phyloP scores from a whole-genome alignment of 2,329 filamentous ascomycete genomes.

The Keithomyces neogunnii region DNA sequence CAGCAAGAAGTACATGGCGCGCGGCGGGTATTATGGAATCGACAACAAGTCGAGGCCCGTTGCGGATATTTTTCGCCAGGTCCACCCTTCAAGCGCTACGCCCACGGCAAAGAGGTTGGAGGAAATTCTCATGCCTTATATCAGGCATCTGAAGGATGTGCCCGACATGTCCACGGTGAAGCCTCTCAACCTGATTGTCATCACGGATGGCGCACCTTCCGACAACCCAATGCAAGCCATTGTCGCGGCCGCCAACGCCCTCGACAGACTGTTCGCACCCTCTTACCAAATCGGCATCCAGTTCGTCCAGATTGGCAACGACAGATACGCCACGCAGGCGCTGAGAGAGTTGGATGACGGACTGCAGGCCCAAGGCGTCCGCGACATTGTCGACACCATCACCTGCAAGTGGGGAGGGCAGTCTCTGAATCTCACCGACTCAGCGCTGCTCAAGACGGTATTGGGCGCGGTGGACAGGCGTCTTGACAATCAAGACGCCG shows the following conservation, averaged over 20 bases:
- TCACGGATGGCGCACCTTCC: constrained; percentile 77
- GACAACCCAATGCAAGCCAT: constrained; percentile 73
- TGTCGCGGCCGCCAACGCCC: constrained; percentile 55
- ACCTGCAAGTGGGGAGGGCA: constrained; percentile 35
- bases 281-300: constrained; percentile 84
- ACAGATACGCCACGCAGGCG: constrained; percentile 53
- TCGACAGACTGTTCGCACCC: constrained; percentile 62
- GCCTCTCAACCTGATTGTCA: constrained; percentile 83
- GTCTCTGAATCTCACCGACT: constrained; percentile 51
- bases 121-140: constrained; percentile 65
- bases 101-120: constrained; percentile 66
- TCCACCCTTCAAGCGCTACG: constrained; percentile 59
- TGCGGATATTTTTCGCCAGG: constrained; percentile 58
- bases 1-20: constrained; percentile 23
- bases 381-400: constrained; percentile 90
- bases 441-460: constrained; percentile 73
- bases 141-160: constrained; percentile 34
- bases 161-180: constrained; percentile 45
- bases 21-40: constrained; percentile 58
- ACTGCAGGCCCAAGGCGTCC: constrained; percentile 44
- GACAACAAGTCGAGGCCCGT: constrained; percentile 44
- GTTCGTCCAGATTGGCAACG: constrained; percentile 88
- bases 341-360: constrained; percentile 69
- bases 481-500: constrained; percentile 17
- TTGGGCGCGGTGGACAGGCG: constrained; percentile 62